phyloP scores from a whole-genome alignment of 768 basidiomycete genomes.

The Suillus subluteus region DNA sequence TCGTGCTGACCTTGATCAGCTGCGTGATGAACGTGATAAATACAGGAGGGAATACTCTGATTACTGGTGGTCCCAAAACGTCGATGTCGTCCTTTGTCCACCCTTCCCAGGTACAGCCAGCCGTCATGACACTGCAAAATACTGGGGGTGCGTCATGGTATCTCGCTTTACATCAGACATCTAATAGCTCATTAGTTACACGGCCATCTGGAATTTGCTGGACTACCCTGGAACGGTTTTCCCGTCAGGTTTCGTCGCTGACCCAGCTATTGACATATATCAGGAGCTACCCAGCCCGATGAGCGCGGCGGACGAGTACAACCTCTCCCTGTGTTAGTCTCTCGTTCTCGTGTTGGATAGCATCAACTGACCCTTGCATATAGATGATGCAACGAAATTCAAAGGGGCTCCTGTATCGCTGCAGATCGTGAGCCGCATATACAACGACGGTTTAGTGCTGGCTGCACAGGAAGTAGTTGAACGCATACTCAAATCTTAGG shows the following conservation, averaged over 20 bases:
- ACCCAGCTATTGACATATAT: conserved; percentile 21
- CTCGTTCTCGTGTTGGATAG: neutral
- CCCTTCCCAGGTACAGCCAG: conserved; percentile 39
- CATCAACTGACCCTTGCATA: conserved; percentile 9
- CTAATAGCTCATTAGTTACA: conserved; percentile 34
- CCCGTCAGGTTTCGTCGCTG: conserved; percentile 34
- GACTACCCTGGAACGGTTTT: conserved; percentile 45
- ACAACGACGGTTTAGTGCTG: conserved; percentile 31
- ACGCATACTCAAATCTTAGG: conserved; percentile 26
- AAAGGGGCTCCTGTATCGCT: conserved; percentile 23
- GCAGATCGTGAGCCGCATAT: conserved; percentile 29
- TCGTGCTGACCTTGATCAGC: conserved; percentile 9
- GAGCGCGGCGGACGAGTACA: conserved; percentile 27
- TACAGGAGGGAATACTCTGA: conserved; percentile 36
- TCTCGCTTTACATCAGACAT: conserved; percentile 12
- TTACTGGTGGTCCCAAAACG: conserved; percentile 39
- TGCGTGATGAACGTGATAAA: conserved; percentile 33
- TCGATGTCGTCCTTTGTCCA: conserved; percentile 44
- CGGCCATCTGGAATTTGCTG: conserved; percentile 45
- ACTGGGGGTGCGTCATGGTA: conserved; percentile 36
- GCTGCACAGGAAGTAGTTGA: conserved; percentile 30
- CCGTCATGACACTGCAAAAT: conserved; percentile 37
- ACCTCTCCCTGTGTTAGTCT: conserved; percentile 23
- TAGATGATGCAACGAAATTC: conserved; percentile 27
- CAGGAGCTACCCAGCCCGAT: conserved; percentile 15